A percentile compares a stretch with the other conserved stretches of the same genome.
These are phyloP conservation scores for Steccherinum ochraceum DNA, from an alignment of 768 basidiomycete genomes.

Conservation along the genomic window DNA sequence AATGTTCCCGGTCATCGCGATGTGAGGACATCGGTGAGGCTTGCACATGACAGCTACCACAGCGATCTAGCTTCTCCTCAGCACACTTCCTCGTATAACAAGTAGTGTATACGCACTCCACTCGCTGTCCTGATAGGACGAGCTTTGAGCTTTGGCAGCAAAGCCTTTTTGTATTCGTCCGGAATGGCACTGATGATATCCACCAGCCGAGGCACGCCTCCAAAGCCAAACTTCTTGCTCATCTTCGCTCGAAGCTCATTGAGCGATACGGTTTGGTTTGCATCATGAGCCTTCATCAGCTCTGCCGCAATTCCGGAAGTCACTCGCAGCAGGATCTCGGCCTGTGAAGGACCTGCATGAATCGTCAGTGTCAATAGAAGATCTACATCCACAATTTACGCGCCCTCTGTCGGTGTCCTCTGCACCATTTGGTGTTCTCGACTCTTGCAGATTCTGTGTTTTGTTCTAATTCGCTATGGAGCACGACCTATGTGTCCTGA, in stretches of 20 bases:
- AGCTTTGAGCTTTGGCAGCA: constrained; percentile 85
- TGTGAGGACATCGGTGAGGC: constrained; percentile 98
- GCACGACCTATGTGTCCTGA: too few species aligned
- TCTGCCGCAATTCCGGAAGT: constrained; percentile 94
- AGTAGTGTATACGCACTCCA: constrained; percentile 53
- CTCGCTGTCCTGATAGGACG: constrained; percentile 95
- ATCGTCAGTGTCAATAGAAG: neutral
- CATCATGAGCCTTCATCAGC: constrained; percentile 83
- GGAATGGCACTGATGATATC: constrained; percentile 99
- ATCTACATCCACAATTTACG: neutral
- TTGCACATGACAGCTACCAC: constrained; percentile 99
- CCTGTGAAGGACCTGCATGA: constrained; percentile 71
- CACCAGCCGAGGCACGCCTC: constrained; percentile 86
- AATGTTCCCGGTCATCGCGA: constrained; percentile 99
- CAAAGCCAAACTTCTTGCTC: constrained; percentile 84
- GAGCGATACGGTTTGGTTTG: constrained; percentile 71
- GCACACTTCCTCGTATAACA: too few species aligned
- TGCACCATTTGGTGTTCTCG: constrained; percentile 29
- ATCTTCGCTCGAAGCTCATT: constrained; percentile 83
- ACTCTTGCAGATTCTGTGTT: neutral
- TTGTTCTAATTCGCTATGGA: too few species aligned
- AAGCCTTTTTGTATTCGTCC: constrained; percentile 90
- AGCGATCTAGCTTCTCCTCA: constrained; percentile 72
- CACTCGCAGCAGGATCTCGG: constrained; percentile 83
- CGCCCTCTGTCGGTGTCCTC: constrained; percentile 34